Base-by-base conservation (phyloP, 192 early-diverging fungal genomes). In the Linnemannia schmuckeri region DNA sequence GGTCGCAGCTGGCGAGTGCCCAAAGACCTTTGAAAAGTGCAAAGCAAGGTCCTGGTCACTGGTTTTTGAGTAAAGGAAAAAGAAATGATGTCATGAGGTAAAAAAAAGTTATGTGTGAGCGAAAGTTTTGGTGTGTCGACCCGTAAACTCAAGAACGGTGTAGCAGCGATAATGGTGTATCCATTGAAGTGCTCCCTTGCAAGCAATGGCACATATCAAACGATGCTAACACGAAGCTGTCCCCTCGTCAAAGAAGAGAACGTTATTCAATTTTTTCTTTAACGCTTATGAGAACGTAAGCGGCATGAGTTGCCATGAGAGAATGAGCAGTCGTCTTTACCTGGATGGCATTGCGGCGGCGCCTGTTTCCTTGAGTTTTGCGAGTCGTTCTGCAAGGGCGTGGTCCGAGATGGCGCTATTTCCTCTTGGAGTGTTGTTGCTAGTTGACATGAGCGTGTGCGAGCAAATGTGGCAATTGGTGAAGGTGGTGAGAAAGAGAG, bases 1-100 rank as follows among this genome's bases (percentile, higher is more conserved):
- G 8, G 79, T 81, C 8, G 76, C 85, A 18, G 80, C 79, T 4
- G 85, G 85, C 0, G 79, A 81, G 22, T 87, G 85, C 1, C 85
- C 85, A 87, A 87, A 87, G 71, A 87, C 79, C 42, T 87, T 87
- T 74, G 85, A 81, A 38, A 87, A 87, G 47, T 87, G 85, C 4
- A 68, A 3, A 6, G 85, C 80, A 40, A 87, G 75, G 7, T 87
- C 85, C 9, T 81, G 85, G 42, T 87, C 85, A n/a, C 85, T 87
- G 17, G 46, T 35, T 22, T 42, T 30, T 18, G 38, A 20, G 41
- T 22, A 52, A 22, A 52, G 18, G 17, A 15, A 66, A 66, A 27
- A 66, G 10, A 66, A 33, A 44, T 66, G 22, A 38, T 18, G 40
- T 42, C 24, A 30, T 66, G 10, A 22, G 40, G 38, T 30, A 22